These are phyloP conservation scores for Sphaceloma murrayae DNA, from an alignment of 2,329 filamentous ascomycete species.

Conservation along the genomic window DNA sequence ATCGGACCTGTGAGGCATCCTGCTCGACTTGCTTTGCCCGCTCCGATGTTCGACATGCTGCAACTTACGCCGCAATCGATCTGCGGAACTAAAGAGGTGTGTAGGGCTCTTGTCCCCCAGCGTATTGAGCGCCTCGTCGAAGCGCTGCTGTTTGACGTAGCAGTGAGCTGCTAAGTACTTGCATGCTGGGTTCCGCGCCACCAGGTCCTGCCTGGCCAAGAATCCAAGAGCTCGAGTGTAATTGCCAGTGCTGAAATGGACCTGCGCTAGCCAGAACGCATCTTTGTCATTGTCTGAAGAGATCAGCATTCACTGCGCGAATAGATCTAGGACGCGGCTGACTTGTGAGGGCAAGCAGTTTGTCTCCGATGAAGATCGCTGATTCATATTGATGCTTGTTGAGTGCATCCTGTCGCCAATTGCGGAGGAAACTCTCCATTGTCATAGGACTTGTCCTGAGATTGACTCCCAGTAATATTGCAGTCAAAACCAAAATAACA, in stretches of 20 bases:
- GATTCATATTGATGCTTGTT: constrained; percentile 95
- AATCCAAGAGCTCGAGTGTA: constrained; percentile 85
- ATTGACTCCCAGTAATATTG: too few relatives aligned
- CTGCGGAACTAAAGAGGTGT: constrained; percentile 64
- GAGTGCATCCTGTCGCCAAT: constrained; percentile 90
- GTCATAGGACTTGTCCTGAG: too few relatives aligned
- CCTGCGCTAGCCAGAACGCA: constrained; percentile 95
- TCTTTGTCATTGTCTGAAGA: constrained; percentile 76
- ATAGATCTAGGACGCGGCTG: constrained; percentile 27
- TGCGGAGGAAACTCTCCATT: constrained; percentile 90
- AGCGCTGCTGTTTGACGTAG: constrained; percentile 82
- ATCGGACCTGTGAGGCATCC: constrained; percentile 36
- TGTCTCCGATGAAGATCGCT: constrained; percentile 95
- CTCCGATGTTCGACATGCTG: constrained; percentile 52
- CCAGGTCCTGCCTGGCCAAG: constrained; percentile 72
- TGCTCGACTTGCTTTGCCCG: constrained; percentile 38
- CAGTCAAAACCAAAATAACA: too few relatives aligned
- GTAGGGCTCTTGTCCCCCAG: constrained; percentile 91
- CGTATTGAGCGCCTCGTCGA: constrained; percentile 75
- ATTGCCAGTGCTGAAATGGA: constrained; percentile 91
- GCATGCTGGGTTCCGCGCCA: constrained; percentile 72
- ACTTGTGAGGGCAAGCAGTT: constrained; percentile 90
- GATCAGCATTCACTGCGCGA: constrained; percentile 2
- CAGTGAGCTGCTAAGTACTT: constrained; percentile 90
- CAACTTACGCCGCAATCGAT: constrained; percentile 59